phyloP scores from a whole-genome alignment of 257 asterid genomes.

The Lithospermum erythrorhizon region DNA sequence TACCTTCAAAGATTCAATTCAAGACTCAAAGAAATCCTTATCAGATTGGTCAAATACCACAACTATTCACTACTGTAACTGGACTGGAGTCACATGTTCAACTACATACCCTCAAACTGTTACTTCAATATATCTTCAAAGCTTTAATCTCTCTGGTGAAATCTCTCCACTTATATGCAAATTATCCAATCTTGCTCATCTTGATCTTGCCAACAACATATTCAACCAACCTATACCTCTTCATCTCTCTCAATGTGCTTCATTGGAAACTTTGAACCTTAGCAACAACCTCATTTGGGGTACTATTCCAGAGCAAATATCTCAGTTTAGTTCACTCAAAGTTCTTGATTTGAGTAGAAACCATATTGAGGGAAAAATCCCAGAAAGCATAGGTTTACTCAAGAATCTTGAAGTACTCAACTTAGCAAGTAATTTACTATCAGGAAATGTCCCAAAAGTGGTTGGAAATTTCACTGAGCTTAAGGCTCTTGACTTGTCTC shows the following conservation, averaged over 20 bases:
- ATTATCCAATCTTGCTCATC: constrained; percentile 39
- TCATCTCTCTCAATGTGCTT: constrained; percentile 52
- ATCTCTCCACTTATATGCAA: constrained; percentile 55
- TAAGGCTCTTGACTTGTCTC: constrained; percentile 63
- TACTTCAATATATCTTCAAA: constrained; percentile 48
- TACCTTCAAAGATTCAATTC: constrained; percentile 56
- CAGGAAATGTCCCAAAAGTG: constrained; percentile 51
- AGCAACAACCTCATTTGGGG: constrained; percentile 83
- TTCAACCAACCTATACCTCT: constrained; percentile 75
- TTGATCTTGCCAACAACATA: constrained; percentile 60
- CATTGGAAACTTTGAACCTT: constrained; percentile 46
- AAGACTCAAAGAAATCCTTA: constrained; percentile 46
- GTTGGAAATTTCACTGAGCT: constrained; percentile 64
- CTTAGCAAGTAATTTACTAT: constrained; percentile 58
- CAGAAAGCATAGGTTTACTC: constrained; percentile 50
- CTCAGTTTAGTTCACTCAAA: constrained; percentile 40
- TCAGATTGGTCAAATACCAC: constrained; percentile 54
- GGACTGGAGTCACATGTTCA: constrained; percentile 78
- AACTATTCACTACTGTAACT: constrained; percentile 49
- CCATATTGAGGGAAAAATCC: constrained; percentile 67
- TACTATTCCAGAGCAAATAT: constrained; percentile 64
- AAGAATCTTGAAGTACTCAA: constrained; percentile 45
- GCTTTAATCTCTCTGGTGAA: constrained; percentile 70
- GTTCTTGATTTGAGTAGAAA: constrained; percentile 62
- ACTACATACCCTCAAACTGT: constrained; percentile 25